phyloP scores from a whole-genome alignment of 2,329 filamentous ascomycete genomes.

The Cercospora canescens region DNA sequence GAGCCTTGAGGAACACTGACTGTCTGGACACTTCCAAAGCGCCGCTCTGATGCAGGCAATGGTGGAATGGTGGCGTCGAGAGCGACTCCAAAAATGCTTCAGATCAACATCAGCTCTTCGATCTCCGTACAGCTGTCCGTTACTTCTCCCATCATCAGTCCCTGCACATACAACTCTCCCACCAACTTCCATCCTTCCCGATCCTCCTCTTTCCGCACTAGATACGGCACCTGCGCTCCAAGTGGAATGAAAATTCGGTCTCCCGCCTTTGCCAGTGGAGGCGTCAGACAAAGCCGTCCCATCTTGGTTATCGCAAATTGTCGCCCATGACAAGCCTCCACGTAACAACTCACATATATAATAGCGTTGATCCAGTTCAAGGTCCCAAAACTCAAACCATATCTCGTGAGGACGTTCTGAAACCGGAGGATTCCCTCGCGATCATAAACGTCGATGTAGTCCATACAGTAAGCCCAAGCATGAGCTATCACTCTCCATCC shows the following conservation, averaged over 20 bases:
- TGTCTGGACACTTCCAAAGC: background rate
- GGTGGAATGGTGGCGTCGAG: background rate
- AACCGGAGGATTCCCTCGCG: background rate
- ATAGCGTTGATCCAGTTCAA: background rate
- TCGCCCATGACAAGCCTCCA: background rate
- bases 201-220: background rate
- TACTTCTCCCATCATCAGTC: background rate
- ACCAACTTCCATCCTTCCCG: background rate
- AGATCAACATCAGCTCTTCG: background rate
- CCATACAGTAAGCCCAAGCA: background rate
- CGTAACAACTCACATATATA: background rate
- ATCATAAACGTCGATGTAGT: background rate
- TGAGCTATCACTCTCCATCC: background rate
- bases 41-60: background rate
- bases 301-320: background rate
- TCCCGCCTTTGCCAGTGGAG: background rate
- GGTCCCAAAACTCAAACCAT: background rate
- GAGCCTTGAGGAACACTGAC: background rate
- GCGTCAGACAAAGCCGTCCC: background rate
- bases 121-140: background rate
- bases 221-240: background rate
- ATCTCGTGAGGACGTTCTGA: background rate
- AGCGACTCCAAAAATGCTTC: background rate
- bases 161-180: background rate
- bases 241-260: background rate